A percentile compares a stretch with the other conserved stretches of the same genome.
Conservation (phyloP, 1,284 basidiomycete genomes). For the Ceratobasidium papillatum region DNA sequence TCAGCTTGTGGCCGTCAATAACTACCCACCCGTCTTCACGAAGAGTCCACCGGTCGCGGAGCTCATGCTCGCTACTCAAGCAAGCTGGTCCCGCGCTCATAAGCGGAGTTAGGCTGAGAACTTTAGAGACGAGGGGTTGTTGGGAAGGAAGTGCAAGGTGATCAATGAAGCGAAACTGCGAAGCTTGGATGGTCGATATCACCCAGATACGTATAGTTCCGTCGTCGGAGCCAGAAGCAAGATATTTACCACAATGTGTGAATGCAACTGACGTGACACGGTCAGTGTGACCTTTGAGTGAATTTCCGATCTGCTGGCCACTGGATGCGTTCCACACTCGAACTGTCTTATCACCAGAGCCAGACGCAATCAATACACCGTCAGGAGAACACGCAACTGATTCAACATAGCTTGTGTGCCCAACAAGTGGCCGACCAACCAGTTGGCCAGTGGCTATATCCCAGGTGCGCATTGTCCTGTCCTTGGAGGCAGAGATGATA, state of each 20-base stretch:
- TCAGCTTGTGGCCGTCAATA: background rate
- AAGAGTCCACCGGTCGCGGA: background rate
- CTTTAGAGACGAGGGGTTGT: too few species aligned
- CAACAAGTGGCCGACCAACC: background rate
- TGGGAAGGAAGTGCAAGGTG: background rate
- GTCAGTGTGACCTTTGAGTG: background rate
- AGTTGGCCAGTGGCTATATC: background rate
- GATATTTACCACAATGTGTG: too few species aligned
- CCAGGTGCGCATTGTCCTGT: background rate
- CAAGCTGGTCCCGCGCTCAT: too few species aligned
- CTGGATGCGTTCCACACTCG: background rate
- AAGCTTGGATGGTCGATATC: background rate
- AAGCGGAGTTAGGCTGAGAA: too few species aligned
- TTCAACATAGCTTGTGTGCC: background rate
- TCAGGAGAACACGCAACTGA: background rate
- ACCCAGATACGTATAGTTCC: too few species aligned
- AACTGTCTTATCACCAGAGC: background rate
- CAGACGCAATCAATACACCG: background rate
- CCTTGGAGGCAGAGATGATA: background rate
- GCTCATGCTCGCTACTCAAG: background rate
- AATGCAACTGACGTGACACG: background rate
- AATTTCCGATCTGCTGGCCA: background rate
- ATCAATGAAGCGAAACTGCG: background rate
- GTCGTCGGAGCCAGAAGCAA: too few species aligned
- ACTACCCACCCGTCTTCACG: constrained; percentile 13